Base-by-base conservation (phyloP, 305 asterid genomes). In the Solanum hybrid region DNA sequence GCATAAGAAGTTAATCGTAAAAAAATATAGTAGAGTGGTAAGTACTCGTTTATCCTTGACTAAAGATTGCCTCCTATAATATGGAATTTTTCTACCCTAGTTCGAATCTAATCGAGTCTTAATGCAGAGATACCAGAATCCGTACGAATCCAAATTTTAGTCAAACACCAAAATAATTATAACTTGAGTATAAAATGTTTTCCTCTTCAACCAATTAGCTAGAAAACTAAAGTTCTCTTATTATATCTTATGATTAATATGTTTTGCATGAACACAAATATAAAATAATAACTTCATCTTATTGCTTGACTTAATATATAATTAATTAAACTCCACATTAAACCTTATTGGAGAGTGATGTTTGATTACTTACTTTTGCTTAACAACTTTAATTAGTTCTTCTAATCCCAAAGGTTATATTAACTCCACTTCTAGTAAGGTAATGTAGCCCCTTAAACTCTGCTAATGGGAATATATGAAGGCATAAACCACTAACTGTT, bases 321-420 rank as follows among this genome's bases (percentile, higher is more conserved):
- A 27, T 76, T 76, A 76, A 26, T 40, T 40, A 14, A 26, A 16
- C 29, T 82, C 69, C 87, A 82, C 72, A 42, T 82, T 13, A 46
- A 46, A n/a, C 87, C 87, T 42, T 82, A 42, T 2, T 82, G 87
- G 87, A 82, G 71, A 46, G 87, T 82, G 72, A 82, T 82, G 72
- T 27, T 82, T 17, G 87, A 82, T 42, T 26, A 56, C 0, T 56
- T 56, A 42, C 71, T 40, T 82, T 31, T 77, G 9, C 16, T 29
- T 27, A 27, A 42, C 3, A 82, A 46, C 87, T 82, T 46, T 24
- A 7, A 29, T 29, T 82, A 9, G 22, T 31, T 84, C 29, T 51
- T 84, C 27, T 82, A 82, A 31, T 82, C 40, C 14, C 56, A 29
- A 82, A 29, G 17, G 73, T 84, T 84, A 51, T 84, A 29, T 84